These are phyloP conservation scores for Oryza longistaminata DNA, from an alignment of 176 grass and related monocot genomes.

Conservation along the genomic window DNA sequence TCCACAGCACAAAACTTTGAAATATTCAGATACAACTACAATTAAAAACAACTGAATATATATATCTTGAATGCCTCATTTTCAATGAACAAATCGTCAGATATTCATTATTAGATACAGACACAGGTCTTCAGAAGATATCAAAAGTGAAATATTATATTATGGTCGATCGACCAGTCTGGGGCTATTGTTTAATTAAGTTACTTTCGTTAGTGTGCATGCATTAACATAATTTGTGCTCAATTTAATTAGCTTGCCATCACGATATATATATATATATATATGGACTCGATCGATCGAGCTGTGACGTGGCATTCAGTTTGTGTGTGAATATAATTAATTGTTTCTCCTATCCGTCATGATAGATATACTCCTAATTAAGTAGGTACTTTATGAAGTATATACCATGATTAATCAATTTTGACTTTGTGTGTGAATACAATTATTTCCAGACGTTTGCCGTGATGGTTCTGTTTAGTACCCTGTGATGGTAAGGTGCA, in stretches of 20 bases:
- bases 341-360: neutral
- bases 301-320: neutral
- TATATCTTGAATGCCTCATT: too few relatives aligned
- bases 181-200: neutral
- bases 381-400: neutral
- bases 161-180: neutral
- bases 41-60: neutral
- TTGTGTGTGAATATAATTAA: neutral
- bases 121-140: neutral
- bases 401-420: neutral
- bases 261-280: neutral
- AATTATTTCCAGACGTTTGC: neutral
- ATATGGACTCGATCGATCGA: neutral
- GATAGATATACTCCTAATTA: neutral
- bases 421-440: neutral
- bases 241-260: neutral
- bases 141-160: neutral
- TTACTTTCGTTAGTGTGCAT: neutral
- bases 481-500: neutral
- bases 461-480: neutral
- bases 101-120: neutral
- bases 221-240: neutral
- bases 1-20: neutral
- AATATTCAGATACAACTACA: neutral
- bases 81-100: neutral